A percentile compares a stretch with the other conserved stretches of the same genome.
phyloP scores from a whole-genome alignment of 345 rosid genomes.

The Toxicodendron radicans region DNA sequence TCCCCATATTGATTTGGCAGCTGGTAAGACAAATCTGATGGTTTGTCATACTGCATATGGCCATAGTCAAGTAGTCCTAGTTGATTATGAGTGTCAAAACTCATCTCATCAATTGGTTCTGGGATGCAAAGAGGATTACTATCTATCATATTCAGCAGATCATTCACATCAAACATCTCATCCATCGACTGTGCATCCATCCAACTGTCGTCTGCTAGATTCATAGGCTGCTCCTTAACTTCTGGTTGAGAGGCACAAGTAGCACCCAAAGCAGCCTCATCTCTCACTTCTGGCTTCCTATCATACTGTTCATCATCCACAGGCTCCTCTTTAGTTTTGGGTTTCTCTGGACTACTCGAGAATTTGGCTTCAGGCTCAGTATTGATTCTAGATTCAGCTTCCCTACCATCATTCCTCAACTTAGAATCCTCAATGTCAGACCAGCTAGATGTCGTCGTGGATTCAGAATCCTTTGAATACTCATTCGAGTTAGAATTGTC shows the following conservation, averaged over 20 bases:
- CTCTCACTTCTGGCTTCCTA: slow-evolving; percentile 10
- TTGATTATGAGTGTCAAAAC: neutral
- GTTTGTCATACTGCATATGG: slow-evolving; percentile 6
- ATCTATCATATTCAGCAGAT: slow-evolving; percentile 42
- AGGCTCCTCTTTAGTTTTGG: slow-evolving; percentile 14
- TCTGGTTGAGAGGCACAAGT: neutral
- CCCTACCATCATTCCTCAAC: slow-evolving; percentile 24
- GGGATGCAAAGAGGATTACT: slow-evolving; percentile 13
- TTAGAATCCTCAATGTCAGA: slow-evolving; percentile 45
- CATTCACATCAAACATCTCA: slow-evolving; percentile 62
- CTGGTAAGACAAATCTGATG: slow-evolving; percentile 20
- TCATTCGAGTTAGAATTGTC: neutral
- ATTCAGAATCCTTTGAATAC: slow-evolving; percentile 26
- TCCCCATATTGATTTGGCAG: slow-evolving; percentile 26
- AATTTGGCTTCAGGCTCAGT: neutral
- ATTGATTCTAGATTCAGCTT: slow-evolving; percentile 21
- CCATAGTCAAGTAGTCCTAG: neutral
- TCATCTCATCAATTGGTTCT: neutral
- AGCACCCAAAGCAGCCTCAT: neutral
- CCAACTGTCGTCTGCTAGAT: slow-evolving; percentile 29
- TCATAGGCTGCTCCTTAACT: slow-evolving; percentile 1
- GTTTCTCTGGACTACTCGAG: neutral
- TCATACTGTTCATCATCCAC: slow-evolving; percentile 18
- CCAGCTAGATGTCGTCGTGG: slow-evolving; percentile 31
- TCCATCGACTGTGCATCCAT: slow-evolving; percentile 26